Evolutionary conservation across 2,329 filamentous ascomycete species (phyloP).

Genomic region (Herpotrichia juniperi): DNA sequence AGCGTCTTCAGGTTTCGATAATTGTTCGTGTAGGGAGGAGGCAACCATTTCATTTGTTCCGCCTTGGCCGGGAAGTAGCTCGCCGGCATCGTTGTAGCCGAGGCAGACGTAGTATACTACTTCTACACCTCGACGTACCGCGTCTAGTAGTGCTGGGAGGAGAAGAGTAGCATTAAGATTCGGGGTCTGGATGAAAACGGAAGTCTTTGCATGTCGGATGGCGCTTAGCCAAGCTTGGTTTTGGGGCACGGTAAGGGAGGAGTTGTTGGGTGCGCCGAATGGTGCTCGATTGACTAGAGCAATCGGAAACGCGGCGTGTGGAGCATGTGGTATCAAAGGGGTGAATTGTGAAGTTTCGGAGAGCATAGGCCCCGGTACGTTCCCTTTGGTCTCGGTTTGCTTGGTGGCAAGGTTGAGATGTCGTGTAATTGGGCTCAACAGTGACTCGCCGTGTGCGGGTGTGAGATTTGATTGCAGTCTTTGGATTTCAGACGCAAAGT

Average conservation of each 20-base stretch:
- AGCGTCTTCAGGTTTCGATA: background rate
- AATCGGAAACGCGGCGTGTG: slow-evolving; percentile 68
- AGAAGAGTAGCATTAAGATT: slow-evolving; percentile 76
- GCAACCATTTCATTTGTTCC: slow-evolving; percentile 77
- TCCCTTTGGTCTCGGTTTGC: slow-evolving; percentile 51
- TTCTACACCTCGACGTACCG: slow-evolving; percentile 70
- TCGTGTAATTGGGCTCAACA: slow-evolving; percentile 64
- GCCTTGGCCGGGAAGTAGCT: slow-evolving; percentile 76
- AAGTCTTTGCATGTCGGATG: slow-evolving; percentile 66
- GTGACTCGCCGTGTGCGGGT: slow-evolving; percentile 57
- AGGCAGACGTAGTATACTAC: slow-evolving; percentile 76
- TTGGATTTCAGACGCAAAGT: slow-evolving; percentile 65
- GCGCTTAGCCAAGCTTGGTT: slow-evolving; percentile 77
- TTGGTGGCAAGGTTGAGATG: slow-evolving; percentile 67
- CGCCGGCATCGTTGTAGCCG: slow-evolving; percentile 79
- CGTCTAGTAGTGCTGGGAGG: slow-evolving; percentile 66
- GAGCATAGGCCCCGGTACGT: slow-evolving; percentile 58
- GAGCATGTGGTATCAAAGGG: slow-evolving; percentile 65
- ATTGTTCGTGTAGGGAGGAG: slow-evolving; percentile 58
- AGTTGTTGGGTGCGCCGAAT: slow-evolving; percentile 67
- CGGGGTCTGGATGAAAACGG: slow-evolving; percentile 79
- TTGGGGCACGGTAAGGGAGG: slow-evolving; percentile 69
- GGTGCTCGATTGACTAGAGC: slow-evolving; percentile 73
- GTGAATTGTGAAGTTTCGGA: slow-evolving; percentile 64
- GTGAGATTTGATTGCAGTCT: slow-evolving; percentile 66